phyloP scores from a whole-genome alignment of 208 protist genomes.

The Wallacemonas rigidus region DNA sequence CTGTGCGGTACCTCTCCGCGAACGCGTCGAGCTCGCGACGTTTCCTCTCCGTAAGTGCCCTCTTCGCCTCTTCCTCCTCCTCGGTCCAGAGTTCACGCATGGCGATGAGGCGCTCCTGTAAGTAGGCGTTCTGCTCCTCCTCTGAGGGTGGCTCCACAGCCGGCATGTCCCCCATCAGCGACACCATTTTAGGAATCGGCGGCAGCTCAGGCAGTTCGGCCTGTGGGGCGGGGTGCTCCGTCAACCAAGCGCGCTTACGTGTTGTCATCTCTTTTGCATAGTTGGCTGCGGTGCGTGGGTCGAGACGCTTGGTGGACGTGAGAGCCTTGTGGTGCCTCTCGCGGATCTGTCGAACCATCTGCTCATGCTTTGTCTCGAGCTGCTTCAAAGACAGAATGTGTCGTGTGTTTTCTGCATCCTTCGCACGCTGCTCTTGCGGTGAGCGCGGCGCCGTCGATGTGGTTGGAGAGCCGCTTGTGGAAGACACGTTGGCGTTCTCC shows the following conservation, averaged over 20 bases:
- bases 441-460: constrained; percentile 8
- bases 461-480: neutral
- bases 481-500: neutral
- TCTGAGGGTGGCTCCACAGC: constrained; percentile 29
- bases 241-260: constrained; percentile 46
- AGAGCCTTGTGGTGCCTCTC: constrained; percentile 41
- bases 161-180: constrained; percentile 30
- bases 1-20: constrained; percentile 28
- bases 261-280: constrained; percentile 37
- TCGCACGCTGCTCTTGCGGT: constrained; percentile 30
- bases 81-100: constrained; percentile 20
- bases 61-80: constrained; percentile 24
- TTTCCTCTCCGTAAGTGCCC: constrained; percentile 22
- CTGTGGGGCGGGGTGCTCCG: constrained; percentile 40
- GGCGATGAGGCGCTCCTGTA: constrained; percentile 28
- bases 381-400: constrained; percentile 41
- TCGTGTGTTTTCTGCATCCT: constrained; percentile 36
- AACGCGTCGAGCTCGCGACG: constrained; percentile 30
- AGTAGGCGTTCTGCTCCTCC: constrained; percentile 38
- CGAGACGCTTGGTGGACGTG: constrained; percentile 23
- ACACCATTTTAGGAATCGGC: constrained; percentile 32
- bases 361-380: constrained; percentile 56
- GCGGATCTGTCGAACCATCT: constrained; percentile 39
- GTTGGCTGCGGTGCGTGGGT: constrained; percentile 36
- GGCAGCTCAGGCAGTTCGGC: constrained; percentile 27